Evolutionary conservation across 1,139 yeast species (phyloP).

Genomic region (Sugiyamaella novakii): DNA sequence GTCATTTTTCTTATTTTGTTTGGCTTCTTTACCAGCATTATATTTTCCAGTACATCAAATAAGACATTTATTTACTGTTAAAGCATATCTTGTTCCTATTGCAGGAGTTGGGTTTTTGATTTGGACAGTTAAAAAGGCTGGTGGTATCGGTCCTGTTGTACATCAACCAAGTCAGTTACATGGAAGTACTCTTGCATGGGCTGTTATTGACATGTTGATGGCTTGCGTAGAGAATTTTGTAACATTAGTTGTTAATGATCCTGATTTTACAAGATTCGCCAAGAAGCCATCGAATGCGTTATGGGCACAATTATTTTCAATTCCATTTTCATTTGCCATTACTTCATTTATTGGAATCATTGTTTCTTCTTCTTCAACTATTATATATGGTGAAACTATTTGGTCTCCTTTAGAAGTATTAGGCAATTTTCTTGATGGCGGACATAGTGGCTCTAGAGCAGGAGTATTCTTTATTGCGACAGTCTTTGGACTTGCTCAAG

Average conservation of each 20-base stretch:
- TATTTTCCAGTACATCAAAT: constrained; percentile 81
- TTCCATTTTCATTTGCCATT: constrained; percentile 76
- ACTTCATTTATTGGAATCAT: constrained; percentile 86
- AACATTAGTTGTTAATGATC: constrained; percentile 81
- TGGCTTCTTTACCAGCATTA: constrained; percentile 71
- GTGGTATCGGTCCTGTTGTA: constrained; percentile 72
- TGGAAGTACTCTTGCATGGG: constrained; percentile 77
- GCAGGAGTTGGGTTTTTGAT: constrained; percentile 79
- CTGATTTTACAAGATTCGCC: constrained; percentile 88
- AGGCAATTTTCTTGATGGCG: constrained; percentile 61
- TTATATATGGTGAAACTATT: constrained; percentile 66
- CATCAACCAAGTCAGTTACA: constrained; percentile 48
- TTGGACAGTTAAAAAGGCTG: constrained; percentile 78
- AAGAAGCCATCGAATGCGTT: constrained; percentile 52
- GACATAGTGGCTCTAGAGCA: constrained; percentile 72
- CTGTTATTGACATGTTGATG: constrained; percentile 76
- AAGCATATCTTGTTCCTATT: constrained; percentile 72
- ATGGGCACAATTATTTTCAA: constrained; percentile 60
- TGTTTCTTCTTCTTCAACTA: constrained; percentile 78
- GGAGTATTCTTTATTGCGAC: constrained; percentile 81
- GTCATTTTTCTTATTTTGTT: constrained; percentile 77
- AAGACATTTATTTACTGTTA: constrained; percentile 78
- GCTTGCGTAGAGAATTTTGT: constrained; percentile 84
- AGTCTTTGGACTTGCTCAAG: constrained; percentile 80
- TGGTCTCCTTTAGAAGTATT: constrained; percentile 90